These are phyloP conservation scores for Quercus variabilis DNA, from an alignment of 306 rosid species.

Conservation along the genomic window DNA sequence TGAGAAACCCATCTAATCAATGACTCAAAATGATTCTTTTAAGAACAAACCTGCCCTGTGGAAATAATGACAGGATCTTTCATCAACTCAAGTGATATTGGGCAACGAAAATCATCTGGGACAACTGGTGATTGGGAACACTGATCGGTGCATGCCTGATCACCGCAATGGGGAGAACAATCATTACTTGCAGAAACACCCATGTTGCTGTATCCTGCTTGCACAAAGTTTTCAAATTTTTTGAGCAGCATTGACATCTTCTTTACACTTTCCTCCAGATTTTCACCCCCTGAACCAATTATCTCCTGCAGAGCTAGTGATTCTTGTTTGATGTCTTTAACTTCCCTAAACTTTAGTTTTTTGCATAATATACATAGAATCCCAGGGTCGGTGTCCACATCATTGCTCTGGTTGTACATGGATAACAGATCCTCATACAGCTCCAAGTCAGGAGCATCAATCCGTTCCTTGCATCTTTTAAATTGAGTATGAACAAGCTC, in stretches of 20 bases:
- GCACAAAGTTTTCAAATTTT: conserved; percentile 59
- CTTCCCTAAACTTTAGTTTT: conserved; percentile 56
- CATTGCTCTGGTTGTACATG: conserved; percentile 41
- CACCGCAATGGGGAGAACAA: conserved; percentile 32
- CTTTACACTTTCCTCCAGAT: conserved; percentile 47
- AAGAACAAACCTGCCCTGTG: conserved; percentile 77
- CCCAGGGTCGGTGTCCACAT: conserved; percentile 36
- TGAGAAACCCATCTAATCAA: neutral
- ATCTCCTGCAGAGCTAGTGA: conserved; percentile 63
- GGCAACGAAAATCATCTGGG: conserved; percentile 90
- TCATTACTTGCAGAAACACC: conserved; percentile 24
- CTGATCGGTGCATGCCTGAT: conserved; percentile 23
- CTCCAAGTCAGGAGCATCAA: conserved; percentile 52
- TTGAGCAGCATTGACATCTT: conserved; percentile 57
- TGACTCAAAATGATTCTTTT: neutral
- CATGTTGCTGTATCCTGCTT: conserved; percentile 44
- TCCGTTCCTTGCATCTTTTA: conserved; percentile 65
- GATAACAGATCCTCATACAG: conserved; percentile 50
- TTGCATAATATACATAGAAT: conserved; percentile 47
- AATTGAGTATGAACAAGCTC: conserved; percentile 80
- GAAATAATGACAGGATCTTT: conserved; percentile 88
- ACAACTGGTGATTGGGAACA: conserved; percentile 40
- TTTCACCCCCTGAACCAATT: conserved; percentile 41
- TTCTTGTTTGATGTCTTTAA: conserved; percentile 61
- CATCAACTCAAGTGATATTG: conserved; percentile 90